Evolutionary conservation across 179 eudicot genomes (phyloP).

Genomic region (Spinacia oleracea): DNA sequence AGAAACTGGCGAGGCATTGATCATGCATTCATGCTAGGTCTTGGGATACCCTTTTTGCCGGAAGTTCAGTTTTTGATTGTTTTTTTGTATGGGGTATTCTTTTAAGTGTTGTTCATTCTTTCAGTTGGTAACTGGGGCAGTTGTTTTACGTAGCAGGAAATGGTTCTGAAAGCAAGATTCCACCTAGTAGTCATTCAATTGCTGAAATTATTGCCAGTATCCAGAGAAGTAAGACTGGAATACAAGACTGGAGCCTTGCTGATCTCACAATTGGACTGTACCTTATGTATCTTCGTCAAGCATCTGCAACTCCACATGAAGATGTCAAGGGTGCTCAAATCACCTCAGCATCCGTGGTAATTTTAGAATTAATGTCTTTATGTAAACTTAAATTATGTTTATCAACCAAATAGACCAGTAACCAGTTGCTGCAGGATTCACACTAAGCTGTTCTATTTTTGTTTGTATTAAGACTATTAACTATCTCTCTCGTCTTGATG

Average conservation of each 20-base stretch:
- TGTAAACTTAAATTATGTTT: background rate
- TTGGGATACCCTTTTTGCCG: background rate
- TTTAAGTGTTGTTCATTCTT: background rate
- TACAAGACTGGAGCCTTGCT: conserved; percentile 90
- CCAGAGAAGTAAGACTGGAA: conserved; percentile 80
- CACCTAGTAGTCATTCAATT: conserved; percentile 65
- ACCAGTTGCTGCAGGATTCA: background rate
- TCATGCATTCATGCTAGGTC: background rate
- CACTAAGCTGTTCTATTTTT: background rate
- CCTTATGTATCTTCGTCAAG: conserved; percentile 86
- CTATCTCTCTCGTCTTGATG: background rate
- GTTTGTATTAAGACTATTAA: conserved; percentile 4
- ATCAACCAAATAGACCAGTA: background rate
- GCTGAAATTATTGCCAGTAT: conserved; percentile 72
- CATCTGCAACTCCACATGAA: conserved; percentile 58
- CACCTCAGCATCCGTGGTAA: conserved; percentile 67
- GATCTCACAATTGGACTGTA: conserved; percentile 89
- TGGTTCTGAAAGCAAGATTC: conserved; percentile 51
- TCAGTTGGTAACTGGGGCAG: conserved; percentile 10
- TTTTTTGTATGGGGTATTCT: background rate
- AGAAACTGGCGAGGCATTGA: background rate
- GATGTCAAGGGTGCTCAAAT: conserved; percentile 76
- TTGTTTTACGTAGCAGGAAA: conserved; percentile 45
- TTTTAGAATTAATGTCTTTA: conserved; percentile 18
- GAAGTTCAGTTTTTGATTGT: background rate